Percentiles rank a stretch among this genome's conserved stretches.
phyloP scores from a whole-genome alignment of 148 eudicot genomes.

The Spergularia marina region DNA sequence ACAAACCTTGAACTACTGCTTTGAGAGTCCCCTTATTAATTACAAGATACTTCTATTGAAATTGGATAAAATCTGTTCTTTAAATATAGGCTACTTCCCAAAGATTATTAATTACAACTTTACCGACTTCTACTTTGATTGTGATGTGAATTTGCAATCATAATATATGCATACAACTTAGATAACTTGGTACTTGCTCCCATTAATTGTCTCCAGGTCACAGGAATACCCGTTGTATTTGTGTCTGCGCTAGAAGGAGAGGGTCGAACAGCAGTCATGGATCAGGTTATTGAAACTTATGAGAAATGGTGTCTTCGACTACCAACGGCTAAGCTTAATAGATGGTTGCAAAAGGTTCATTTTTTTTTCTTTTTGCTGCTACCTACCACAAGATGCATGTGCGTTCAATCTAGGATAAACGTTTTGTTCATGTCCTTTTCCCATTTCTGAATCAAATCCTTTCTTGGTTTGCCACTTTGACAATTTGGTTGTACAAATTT shows the following conservation, averaged over 20 bases:
- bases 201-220: constrained; percentile 44
- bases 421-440: too few relatives aligned
- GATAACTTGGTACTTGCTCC: not conserved
- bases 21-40: too few relatives aligned
- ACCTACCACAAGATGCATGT: not conserved
- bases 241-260: constrained; percentile 84
- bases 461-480: not conserved
- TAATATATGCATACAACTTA: not conserved
- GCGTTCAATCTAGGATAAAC: not conserved
- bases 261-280: constrained; percentile 71
- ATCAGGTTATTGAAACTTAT: constrained; percentile 70
- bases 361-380: not conserved
- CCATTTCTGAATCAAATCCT: not conserved
- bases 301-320: constrained; percentile 90
- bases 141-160: not conserved
- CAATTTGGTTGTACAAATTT: too few relatives aligned
- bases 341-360: constrained; percentile 86
- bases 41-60: not conserved
- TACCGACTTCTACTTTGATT: not conserved
- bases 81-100: not conserved
- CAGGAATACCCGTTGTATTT: constrained; percentile 91
- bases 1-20: too few relatives aligned
- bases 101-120: not conserved
- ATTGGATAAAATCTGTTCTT: not conserved
- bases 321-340: constrained; percentile 91